Conservation (phyloP, 1,284 basidiomycete genomes). For the Xerocomus nothofagi region DNA sequence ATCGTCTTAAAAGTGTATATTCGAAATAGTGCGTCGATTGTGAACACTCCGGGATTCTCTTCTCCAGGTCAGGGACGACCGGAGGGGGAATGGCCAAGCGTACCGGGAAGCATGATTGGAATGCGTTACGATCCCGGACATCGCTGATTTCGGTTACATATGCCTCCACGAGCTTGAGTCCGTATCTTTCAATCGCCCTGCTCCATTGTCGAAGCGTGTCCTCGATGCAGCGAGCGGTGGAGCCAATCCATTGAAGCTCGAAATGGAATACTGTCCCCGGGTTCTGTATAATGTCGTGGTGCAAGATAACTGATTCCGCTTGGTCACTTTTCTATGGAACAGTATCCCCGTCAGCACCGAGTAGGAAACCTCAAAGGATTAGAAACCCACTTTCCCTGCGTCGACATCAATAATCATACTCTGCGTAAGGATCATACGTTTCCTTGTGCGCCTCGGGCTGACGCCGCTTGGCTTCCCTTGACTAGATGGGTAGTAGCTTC, state of each 20-base stretch:
- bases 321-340: slow-evolving; percentile 71
- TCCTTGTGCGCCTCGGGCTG: slow-evolving; percentile 51
- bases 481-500: slow-evolving; percentile 42
- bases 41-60: slow-evolving; percentile 63
- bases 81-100: slow-evolving; percentile 75
- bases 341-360: slow-evolving; percentile 11
- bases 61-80: slow-evolving; percentile 64
- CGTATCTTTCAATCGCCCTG: slow-evolving; percentile 85
- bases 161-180: slow-evolving; percentile 89
- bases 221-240: slow-evolving; percentile 94
- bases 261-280: slow-evolving; percentile 91
- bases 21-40: slow-evolving; percentile 76
- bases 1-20: slow-evolving; percentile 71
- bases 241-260: slow-evolving; percentile 96
- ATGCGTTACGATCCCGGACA: slow-evolving; percentile 78
- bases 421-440: slow-evolving; percentile 79
- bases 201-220: slow-evolving; percentile 86
- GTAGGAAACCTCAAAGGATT: slow-evolving; percentile 1
- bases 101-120: slow-evolving; percentile 86
- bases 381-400: slow-evolving; percentile 58
- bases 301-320: slow-evolving; percentile 83
- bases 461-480: slow-evolving; percentile 37
- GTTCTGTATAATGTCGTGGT: slow-evolving; percentile 92
- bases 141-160: slow-evolving; percentile 88
- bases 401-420: slow-evolving; percentile 89